Percentiles rank a stretch among this genome's conserved stretches.
Conservation (phyloP, 371 early-diverging fungal genomes). For the Smittium mucronatum region DNA sequence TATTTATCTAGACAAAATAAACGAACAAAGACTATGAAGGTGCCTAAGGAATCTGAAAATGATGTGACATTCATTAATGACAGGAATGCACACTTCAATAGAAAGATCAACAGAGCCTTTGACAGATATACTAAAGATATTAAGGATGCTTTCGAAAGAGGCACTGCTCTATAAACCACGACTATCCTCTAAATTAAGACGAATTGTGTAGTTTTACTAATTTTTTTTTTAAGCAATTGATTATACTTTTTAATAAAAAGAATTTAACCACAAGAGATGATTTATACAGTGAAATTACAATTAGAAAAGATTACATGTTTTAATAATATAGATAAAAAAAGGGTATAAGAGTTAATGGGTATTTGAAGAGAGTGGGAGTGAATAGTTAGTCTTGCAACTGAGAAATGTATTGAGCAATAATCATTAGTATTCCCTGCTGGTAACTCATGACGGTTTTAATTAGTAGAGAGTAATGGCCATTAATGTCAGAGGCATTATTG, state of each 20-base stretch:
- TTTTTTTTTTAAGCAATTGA: too few species aligned
- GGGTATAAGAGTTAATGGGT: too few species aligned
- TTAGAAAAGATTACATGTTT: too few species aligned
- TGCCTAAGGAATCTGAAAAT: slow-evolving; percentile 46
- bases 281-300: too few species aligned
- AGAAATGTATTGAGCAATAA: slow-evolving; percentile 5
- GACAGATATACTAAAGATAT: slow-evolving; percentile 90
- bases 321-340: too few species aligned
- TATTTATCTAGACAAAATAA: slow-evolving; percentile 9
- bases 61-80: slow-evolving; percentile 94
- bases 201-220: too few species aligned
- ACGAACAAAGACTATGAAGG: slow-evolving; percentile 10
- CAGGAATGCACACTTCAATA: slow-evolving; percentile 87
- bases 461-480: neutral
- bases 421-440: slow-evolving; percentile 9
- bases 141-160: slow-evolving; percentile 74
- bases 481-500: neutral
- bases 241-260: too few species aligned
- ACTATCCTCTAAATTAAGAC: too few species aligned
- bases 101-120: slow-evolving; percentile 82
- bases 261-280: too few species aligned
- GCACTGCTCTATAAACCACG: slow-evolving; percentile 49
- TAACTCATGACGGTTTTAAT: neutral
- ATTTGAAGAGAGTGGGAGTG: too few species aligned
- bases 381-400: slow-evolving; percentile 5